Percentiles rank a stretch among this genome's conserved stretches.
Evolutionary conservation across 208 protist species (phyloP).

Genomic region (Balamuthia mandrillaris): DNA sequence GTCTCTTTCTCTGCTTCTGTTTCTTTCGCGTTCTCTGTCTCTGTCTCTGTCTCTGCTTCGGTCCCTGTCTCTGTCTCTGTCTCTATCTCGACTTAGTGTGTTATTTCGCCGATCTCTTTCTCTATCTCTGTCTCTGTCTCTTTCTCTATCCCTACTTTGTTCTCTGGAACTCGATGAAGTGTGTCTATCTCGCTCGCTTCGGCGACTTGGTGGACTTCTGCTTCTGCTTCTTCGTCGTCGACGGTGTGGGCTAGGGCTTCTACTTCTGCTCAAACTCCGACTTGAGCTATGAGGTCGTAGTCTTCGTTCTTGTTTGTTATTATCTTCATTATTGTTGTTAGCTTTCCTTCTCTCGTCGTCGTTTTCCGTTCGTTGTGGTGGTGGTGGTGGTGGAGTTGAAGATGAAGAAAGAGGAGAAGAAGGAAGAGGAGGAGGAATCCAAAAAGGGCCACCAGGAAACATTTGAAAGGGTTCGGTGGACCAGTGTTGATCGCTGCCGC

Average conservation of each 20-base stretch:
- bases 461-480: constrained; percentile 50
- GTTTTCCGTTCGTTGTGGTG: too few species aligned
- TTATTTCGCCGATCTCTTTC: not conserved
- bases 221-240: not conserved
- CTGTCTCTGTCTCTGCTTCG: not conserved
- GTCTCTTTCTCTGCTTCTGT: not conserved
- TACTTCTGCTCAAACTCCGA: not conserved
- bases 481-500: constrained; percentile 43
- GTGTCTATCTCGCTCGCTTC: not conserved
- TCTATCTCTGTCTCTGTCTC: not conserved
- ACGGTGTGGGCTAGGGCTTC: not conserved
- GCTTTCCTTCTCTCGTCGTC: not conserved
- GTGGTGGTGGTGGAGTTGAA: too few species aligned
- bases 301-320: too few species aligned
- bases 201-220: not conserved
- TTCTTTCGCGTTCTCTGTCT: not conserved
- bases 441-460: constrained; percentile 37
- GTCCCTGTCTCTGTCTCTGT: not conserved
- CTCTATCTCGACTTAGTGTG: not conserved
- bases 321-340: too few species aligned
- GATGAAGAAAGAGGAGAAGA: not conserved
- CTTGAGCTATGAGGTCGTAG: not conserved
- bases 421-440: constrained; percentile 26
- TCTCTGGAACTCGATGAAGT: not conserved
- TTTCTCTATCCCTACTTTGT: not conserved